Percentiles rank a stretch among this genome's conserved stretches.
Conservation (phyloP, 352 stramenopile species). For the Phytophthora hibernalis region DNA sequence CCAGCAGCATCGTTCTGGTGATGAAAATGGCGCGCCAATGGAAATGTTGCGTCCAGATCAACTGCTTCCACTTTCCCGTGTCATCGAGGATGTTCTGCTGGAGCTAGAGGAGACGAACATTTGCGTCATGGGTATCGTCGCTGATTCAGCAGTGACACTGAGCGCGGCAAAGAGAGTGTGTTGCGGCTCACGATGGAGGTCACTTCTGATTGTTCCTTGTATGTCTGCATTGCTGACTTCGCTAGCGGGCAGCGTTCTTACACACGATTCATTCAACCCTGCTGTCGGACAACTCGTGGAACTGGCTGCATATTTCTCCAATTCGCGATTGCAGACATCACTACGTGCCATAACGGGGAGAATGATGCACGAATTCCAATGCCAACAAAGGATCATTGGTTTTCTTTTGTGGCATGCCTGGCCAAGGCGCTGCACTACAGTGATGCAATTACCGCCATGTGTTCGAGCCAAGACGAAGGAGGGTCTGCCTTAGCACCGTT, state of each 20-base stretch:
- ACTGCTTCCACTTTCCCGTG: conserved; percentile 35
- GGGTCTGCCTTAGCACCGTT: conserved; percentile 31
- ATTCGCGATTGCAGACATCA: conserved; percentile 46
- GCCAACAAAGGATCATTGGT: conserved; percentile 66
- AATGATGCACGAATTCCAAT: conserved; percentile 52
- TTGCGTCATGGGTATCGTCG: conserved; percentile 78
- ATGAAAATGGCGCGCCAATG: conserved; percentile 21
- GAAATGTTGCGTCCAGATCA: conserved; percentile 11
- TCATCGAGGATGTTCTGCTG: conserved; percentile 66
- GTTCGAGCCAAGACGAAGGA: conserved; percentile 37
- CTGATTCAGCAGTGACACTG: conserved; percentile 65
- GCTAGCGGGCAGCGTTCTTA: conserved; percentile 64
- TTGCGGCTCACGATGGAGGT: conserved; percentile 38
- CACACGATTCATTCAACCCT: conserved; percentile 52
- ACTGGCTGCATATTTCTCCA: conserved; percentile 66
- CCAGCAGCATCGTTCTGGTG: conserved; percentile 33
- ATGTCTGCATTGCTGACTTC: conserved; percentile 62
- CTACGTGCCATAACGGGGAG: conserved; percentile 52
- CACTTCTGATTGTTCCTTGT: conserved; percentile 75
- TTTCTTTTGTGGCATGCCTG: conserved; percentile 73
- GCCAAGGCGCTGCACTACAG: conserved; percentile 54
- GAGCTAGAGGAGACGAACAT: conserved; percentile 65
- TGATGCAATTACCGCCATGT: conserved; percentile 62
- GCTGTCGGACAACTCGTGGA: conserved; percentile 72
- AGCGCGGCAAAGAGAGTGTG: conserved; percentile 66